Base-by-base conservation (phyloP, 2,329 filamentous ascomycete species). In the Ophiostoma ulmi region DNA sequence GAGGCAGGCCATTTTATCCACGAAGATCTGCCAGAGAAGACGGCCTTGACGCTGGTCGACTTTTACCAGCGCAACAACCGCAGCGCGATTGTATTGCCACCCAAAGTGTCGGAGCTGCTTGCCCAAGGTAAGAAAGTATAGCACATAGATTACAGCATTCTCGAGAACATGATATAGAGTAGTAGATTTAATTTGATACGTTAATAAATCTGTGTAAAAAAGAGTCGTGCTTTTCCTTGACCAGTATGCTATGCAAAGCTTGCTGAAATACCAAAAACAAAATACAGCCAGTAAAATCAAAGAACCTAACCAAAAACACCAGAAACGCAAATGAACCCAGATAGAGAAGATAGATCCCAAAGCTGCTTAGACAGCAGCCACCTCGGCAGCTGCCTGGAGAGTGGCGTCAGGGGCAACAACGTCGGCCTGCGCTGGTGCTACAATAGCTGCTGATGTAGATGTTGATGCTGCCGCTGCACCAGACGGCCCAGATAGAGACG, bases 1-100 rank as follows among this genome's bases (percentile, higher is more conserved):
- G 92, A 97, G 78, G 93, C 95, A 1, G 95, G 95, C 0, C 95
- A 99, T 79, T 99, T 99, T 77, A 88, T 99, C 70, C 95, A 99
- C 74, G 95, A 99, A 79, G 95, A 99, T 78, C 86, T 94, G 68
- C 94, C 95, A 0, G 91, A 93, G 77, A 96, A 94, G 83, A 96
- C 91, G 63, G 95, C 95, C 0, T 84, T 91, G 75, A 86, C 93
- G 10, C 82, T 98, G 69, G 91, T 91, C 1, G 95, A 99, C 78
- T 98, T 99, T 78, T 94, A 95, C 77, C 90, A 90, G 75, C 85
- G 95, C 69, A 99, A 99, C 77, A 94, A 98, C 80, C 86, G 94
- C 72, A 93, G 88, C 76, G 86, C 90, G 13, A 79, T 99, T 72
- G 91, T 98, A 1, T 82, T 99, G 73, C 95, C 95, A 41, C 94